phyloP scores from a whole-genome alignment of 352 stramenopile species.

The Globisporangium uncinulatum region DNA sequence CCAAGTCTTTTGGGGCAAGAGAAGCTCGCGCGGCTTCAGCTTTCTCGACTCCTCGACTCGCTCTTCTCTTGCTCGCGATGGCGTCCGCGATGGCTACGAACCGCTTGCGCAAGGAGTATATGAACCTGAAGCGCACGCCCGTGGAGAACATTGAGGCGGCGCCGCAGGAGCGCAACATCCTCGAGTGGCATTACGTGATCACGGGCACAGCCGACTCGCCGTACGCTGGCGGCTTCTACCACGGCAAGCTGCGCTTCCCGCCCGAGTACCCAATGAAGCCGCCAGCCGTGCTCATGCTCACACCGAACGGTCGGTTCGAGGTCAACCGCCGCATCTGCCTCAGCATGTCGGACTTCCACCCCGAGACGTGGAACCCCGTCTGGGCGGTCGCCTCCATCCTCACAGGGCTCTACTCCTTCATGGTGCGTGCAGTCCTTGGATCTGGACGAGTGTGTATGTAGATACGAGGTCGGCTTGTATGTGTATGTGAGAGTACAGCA shows the following conservation, averaged over 20 bases:
- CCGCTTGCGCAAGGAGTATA: slow-evolving; percentile 89
- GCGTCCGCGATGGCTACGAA: slow-evolving; percentile 78
- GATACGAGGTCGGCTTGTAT: neutral
- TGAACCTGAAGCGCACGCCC: slow-evolving; percentile 81
- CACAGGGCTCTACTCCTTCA: slow-evolving; percentile 94
- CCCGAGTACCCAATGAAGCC: slow-evolving; percentile 94
- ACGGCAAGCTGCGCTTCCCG: slow-evolving; percentile 90
- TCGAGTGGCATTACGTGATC: slow-evolving; percentile 96
- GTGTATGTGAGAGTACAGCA: neutral
- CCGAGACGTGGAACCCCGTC: slow-evolving; percentile 94
- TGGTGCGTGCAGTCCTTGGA: slow-evolving; percentile 33
- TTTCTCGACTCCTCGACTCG: no score
- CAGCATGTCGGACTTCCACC: slow-evolving; percentile 94
- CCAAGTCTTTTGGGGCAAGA: no score
- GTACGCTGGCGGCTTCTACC: slow-evolving; percentile 88
- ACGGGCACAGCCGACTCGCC: slow-evolving; percentile 44
- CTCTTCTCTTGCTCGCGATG: slow-evolving; percentile 21
- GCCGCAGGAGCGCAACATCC: slow-evolving; percentile 90
- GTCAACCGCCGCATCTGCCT: slow-evolving; percentile 91
- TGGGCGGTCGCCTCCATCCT: slow-evolving; percentile 95
- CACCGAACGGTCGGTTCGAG: slow-evolving; percentile 91
- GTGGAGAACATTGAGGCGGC: slow-evolving; percentile 83
- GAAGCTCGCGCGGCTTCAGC: no score
- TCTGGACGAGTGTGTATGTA: neutral
- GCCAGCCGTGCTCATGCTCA: slow-evolving; percentile 92